A percentile compares a stretch with the other conserved stretches of the same genome.
These are phyloP conservation scores for Potentilla sterilis DNA, from an alignment of 306 rosid species.

Conservation along the genomic window DNA sequence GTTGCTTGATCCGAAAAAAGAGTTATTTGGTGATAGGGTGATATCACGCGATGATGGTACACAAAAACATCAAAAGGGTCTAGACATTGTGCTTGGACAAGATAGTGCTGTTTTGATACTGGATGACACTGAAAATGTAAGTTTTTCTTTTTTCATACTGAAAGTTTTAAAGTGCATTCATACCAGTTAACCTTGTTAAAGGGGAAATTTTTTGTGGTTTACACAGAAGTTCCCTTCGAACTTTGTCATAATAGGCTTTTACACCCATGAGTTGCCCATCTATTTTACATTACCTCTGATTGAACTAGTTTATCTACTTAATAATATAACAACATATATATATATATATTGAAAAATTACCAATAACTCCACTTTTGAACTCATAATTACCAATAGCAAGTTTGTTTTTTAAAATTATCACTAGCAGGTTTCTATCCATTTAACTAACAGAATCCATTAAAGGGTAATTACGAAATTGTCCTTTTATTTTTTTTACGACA, in stretches of 20 bases:
- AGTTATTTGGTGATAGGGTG: conserved; percentile 65
- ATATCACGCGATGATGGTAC: conserved; percentile 95
- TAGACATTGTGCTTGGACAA: conserved; percentile 81
- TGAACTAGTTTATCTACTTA: neutral
- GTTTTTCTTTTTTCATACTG: conserved; percentile 18
- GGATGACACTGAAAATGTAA: conserved; percentile 86
- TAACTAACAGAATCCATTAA: no score
- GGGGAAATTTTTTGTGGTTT: neutral
- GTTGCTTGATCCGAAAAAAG: conserved; percentile 79
- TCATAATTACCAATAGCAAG: no score
- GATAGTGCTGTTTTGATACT: conserved; percentile 87
- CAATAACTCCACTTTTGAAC: no score
- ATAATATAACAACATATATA: neutral
- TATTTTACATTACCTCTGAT: neutral
- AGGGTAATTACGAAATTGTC: no score
- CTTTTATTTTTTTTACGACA: no score
- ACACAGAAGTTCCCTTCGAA: neutral
- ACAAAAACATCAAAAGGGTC: conserved; percentile 83
- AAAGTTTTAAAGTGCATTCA: neutral
- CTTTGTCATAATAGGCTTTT: neutral
- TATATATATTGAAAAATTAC: no score
- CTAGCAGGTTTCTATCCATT: no score
- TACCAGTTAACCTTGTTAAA: neutral
- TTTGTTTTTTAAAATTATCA: no score
- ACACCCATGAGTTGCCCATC: neutral